Evolutionary conservation across 2,329 filamentous ascomycete species (phyloP).

Genomic region (Diplodia intermedia): DNA sequence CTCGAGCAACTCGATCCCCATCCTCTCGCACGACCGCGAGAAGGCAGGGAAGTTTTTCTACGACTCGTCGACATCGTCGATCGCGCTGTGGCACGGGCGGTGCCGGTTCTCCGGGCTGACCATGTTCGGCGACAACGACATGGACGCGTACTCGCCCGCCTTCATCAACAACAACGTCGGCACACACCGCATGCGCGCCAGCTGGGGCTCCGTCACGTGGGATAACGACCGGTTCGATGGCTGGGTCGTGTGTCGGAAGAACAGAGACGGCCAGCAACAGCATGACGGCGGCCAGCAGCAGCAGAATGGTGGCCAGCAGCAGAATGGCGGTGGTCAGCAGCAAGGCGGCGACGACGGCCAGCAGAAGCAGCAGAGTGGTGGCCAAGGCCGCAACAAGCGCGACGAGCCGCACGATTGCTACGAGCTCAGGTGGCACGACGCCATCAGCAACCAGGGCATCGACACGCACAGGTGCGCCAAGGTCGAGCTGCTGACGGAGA

Average conservation of each 20-base stretch:
- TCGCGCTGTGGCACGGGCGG: constrained; percentile 6
- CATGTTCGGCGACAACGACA: constrained; percentile 15
- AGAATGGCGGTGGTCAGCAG: too few relatives aligned
- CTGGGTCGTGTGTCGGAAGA: constrained; percentile 24
- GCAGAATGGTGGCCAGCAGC: too few relatives aligned
- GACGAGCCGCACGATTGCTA: not conserved
- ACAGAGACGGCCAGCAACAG: not conserved
- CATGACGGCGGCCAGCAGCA: too few relatives aligned
- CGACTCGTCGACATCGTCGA: constrained; percentile 8
- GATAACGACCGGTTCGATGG: constrained; percentile 32
- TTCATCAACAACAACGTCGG: constrained; percentile 26
- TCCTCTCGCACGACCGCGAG: not conserved
- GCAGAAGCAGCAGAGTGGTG: too few relatives aligned
- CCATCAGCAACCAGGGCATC: constrained; percentile 8
- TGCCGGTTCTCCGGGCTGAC: constrained; percentile 14
- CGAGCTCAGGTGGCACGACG: constrained; percentile 26
- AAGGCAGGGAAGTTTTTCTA: constrained; percentile 7
- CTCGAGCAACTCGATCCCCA: not conserved
- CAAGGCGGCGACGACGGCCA: too few relatives aligned
- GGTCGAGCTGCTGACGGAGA: constrained; percentile 17
- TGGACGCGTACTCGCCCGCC: constrained; percentile 19
- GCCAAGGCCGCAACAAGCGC: too few relatives aligned
- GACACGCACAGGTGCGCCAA: constrained; percentile 8
- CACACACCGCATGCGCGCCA: constrained; percentile 24
- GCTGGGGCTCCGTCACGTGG: constrained; percentile 17